Base-by-base conservation (phyloP, 2,329 filamentous ascomycete genomes). In the Arthrocladium fulminans region DNA sequence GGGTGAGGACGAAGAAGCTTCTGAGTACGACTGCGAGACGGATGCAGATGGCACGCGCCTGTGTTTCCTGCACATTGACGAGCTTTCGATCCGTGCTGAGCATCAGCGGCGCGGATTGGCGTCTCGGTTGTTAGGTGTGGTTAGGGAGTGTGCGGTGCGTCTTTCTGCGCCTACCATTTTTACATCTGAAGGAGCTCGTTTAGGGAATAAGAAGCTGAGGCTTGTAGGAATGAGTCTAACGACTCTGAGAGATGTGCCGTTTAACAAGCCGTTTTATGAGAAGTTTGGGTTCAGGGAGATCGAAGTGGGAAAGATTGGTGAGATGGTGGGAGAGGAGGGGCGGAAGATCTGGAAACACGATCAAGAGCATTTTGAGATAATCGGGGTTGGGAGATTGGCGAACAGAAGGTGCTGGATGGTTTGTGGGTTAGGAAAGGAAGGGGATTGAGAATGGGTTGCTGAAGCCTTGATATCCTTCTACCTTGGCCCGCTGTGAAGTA, bases 401-500 rank as follows among this genome's bases (percentile, higher is more conserved):
- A 35, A 47, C 25, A 46, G 29, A 29, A 30, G 49, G 35, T 47
- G 44, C 35, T 51, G 49, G 49, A 51, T 51, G 49, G 22, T 47
- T 27, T 35, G 45, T n/a, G 37, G 23, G 17, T 4, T 40, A 6
- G 12, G 19, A 35, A 35, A 17, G n/a, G 6, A 35, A 12, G 3
- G n/a, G 6, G n/a, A 35, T 6, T 6, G 32, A 12, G 32, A 35
- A 3, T 15, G 12, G 32, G 19, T 3, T 3, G 4, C 10, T 12
- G 32, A 12, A 17, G 10, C 12, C n/a, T n/a, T n/a, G n/a, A n/a
- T n/a, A n/a, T n/a, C n/a, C n/a, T n/a, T n/a, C n/a, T n/a, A n/a
- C n/a, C n/a, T n/a, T n/a, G n/a, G n/a, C n/a, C n/a, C n/a, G n/a
- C n/a, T n/a, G n/a, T n/a, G n/a, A n/a, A n/a, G n/a, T n/a, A n/a